A percentile compares a stretch with the other conserved stretches of the same genome.
Conservation (phyloP, 1,284 basidiomycete genomes). For the Sanghuangporus baumii region DNA sequence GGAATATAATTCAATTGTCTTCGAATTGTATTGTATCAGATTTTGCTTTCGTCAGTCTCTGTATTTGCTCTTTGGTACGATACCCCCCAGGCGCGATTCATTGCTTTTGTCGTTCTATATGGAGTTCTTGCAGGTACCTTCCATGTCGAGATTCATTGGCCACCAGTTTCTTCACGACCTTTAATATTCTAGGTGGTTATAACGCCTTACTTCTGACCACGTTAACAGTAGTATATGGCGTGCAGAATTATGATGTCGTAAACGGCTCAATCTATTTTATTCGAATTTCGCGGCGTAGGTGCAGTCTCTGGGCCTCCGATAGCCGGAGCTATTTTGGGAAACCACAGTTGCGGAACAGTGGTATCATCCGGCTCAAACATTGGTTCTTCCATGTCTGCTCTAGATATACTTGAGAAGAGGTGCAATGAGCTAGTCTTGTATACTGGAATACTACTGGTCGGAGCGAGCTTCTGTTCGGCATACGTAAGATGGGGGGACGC, state of each 20-base stretch:
- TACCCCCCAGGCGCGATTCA: conserved; percentile 31
- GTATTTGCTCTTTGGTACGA: conserved; percentile 40
- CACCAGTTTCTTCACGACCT: not conserved
- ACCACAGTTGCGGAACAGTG: conserved; percentile 24
- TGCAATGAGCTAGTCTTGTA: conserved; percentile 37
- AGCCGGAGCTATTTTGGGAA: conserved; percentile 37
- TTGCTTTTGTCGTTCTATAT: conserved; percentile 35
- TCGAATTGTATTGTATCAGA: conserved; percentile 23
- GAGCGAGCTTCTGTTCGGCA: conserved; percentile 34
- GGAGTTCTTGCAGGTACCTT: conserved; percentile 27
- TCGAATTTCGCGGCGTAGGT: conserved; percentile 29
- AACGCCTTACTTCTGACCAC: conserved; percentile 39
- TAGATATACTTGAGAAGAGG: conserved; percentile 24
- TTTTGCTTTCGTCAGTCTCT: conserved; percentile 35
- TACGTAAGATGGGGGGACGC: conserved; percentile 42
- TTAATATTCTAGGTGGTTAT: conserved; percentile 31
- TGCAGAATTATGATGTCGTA: conserved; percentile 36
- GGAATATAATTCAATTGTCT: not conserved
- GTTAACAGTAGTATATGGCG: conserved; percentile 37
- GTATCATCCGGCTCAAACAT: not conserved
- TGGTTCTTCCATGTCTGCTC: conserved; percentile 12
- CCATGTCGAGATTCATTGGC: too few species aligned
- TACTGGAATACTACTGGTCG: conserved; percentile 33
- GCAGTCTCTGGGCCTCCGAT: conserved; percentile 36
- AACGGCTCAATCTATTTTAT: conserved; percentile 39